Evolutionary conservation across 2,329 filamentous ascomycete genomes (phyloP).

Genomic region (Diaporthe citrichinensis): DNA sequence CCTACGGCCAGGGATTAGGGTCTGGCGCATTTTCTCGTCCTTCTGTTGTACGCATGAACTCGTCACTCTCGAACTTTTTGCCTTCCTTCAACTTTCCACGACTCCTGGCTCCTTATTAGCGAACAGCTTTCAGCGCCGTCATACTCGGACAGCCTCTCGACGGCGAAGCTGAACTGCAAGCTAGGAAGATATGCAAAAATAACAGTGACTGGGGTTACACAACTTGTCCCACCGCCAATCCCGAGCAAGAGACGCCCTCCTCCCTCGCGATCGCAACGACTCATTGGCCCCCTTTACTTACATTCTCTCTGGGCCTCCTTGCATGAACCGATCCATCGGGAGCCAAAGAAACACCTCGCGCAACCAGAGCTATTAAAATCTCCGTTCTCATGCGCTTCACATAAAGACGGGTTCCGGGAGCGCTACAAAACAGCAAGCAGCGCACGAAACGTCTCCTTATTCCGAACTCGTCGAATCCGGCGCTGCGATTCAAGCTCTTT

Average conservation of each 20-base stretch:
- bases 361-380: neutral
- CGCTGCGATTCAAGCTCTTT: conserved; percentile 15
- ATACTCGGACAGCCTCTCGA: neutral
- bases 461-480: neutral
- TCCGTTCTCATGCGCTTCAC: neutral
- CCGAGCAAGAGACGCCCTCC: conserved; percentile 24
- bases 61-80: conserved; percentile 20
- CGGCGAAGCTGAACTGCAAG: neutral
- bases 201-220: conserved; percentile 32
- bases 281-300: conserved; percentile 34
- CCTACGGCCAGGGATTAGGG: conserved; percentile 34
- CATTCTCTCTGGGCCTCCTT: conserved; percentile 33
- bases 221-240: conserved; percentile 30
- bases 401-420: neutral
- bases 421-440: neutral
- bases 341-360: neutral
- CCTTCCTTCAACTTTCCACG: neutral
- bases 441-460: neutral
- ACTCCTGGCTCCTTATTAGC: neutral
- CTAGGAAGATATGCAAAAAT: conserved; percentile 2
- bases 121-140: neutral
- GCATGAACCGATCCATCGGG: conserved; percentile 40
- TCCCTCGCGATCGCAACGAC: conserved; percentile 33
- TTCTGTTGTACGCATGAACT: conserved; percentile 32
- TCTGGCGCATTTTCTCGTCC: conserved; percentile 33